Percentiles rank a stretch among this genome's conserved stretches.
Conservation (phyloP, 1,139 yeast genomes). For the Geotrichum fermentans region DNA sequence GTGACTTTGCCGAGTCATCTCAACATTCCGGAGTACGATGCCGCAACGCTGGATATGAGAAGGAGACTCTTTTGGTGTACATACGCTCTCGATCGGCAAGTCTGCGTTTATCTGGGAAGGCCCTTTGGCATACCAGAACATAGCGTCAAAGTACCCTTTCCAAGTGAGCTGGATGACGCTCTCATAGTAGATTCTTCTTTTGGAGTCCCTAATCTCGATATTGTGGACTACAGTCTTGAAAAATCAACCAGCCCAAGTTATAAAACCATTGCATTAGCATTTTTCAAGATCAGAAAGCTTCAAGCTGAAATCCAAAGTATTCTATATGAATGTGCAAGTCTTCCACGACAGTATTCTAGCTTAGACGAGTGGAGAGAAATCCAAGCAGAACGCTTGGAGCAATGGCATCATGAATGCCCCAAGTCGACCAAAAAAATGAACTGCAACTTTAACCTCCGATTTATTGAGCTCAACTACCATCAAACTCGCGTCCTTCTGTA, state of each 20-base stretch:
- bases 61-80: constrained; percentile 87
- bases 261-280: constrained; percentile 59
- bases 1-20: constrained; percentile 15
- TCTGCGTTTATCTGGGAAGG: constrained; percentile 65
- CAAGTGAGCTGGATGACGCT: constrained; percentile 71
- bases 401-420: constrained; percentile 60
- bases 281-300: constrained; percentile 62
- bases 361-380: constrained; percentile 57
- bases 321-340: constrained; percentile 61
- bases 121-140: constrained; percentile 75
- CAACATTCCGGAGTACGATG: constrained; percentile 35
- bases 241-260: constrained; percentile 43
- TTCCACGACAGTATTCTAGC: constrained; percentile 59
- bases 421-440: constrained; percentile 57
- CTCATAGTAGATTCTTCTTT: constrained; percentile 40
- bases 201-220: constrained; percentile 1
- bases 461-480: constrained; percentile 68
- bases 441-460: constrained; percentile 65
- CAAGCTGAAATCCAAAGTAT: constrained; percentile 76
- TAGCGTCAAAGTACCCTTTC: constrained; percentile 58
- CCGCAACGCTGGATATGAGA: constrained; percentile 61
- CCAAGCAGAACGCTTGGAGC: constrained; percentile 49
- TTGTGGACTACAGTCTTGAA: constrained; percentile 28
- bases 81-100: constrained; percentile 74
- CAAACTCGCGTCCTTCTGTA: constrained; percentile 69